Evolutionary conservation across 208 protist genomes (phyloP), one percentile per base, ranked within the genome.

Genomic region (Trypanosomatidae sp.): DNA sequence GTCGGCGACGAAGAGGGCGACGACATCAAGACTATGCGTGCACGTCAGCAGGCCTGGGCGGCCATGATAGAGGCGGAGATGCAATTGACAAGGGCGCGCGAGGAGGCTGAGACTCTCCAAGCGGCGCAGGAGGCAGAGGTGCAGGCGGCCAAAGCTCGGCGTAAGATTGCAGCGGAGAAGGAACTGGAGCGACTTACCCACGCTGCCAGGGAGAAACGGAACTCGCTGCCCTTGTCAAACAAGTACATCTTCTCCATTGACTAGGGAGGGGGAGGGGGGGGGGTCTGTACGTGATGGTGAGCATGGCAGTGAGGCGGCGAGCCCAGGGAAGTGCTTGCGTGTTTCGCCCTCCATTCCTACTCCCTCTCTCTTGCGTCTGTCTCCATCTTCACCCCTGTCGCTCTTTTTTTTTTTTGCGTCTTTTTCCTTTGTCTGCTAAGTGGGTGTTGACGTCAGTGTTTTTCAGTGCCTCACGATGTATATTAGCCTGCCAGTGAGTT

Each of bases 231-330:
- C 3, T 69, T 97, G 46, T 66, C 65, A 1, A 97, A 93, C 76
- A 85, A 82, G 72, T 83, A 92, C 77, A 92, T 97, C 69, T 95
- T 95, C 64, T 55, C 89, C 36, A 94, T 97, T 67, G 90, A 97
- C 53, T 97, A 85, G 73, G 15, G 33, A 36, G 33, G 33, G 3
- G 33, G 36, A n/a, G 2, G 36, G 3, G 1, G 3, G 8, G 46
- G 13, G 0, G 22, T 4, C 28, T 44, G 36, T 19, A 25, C 41
- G 58, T 12, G 30, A 25, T 65, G 52, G 13, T 56, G 52, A 8
- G 0, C 41, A 36, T 53, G 59, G 13, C 33, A 22, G 28, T 50
- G 46, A 19, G 41, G 46, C 44, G 44, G 64, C 44, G n/a, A 41
- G 7, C 0, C 1, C 13, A n/a, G 44, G 13, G 30, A 46, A n/a